phyloP scores from a whole-genome alignment of 495 filamentous ascomycete species.

The Hypoxylon perforatum region DNA sequence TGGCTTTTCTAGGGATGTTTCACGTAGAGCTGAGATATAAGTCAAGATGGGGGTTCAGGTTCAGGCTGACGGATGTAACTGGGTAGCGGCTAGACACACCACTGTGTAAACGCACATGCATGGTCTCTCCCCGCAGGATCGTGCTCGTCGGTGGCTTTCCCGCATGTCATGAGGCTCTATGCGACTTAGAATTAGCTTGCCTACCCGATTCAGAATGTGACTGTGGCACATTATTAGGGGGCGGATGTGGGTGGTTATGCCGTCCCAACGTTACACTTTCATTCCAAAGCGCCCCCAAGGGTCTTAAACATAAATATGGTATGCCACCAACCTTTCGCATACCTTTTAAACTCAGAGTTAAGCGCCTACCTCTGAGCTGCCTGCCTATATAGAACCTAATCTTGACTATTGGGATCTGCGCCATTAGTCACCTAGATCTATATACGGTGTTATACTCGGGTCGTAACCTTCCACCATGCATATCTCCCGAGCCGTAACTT shows the following conservation, averaged over 20 bases:
- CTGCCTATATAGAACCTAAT: not conserved
- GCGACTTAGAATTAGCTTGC: slow-evolving; percentile 11
- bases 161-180: slow-evolving; percentile 32
- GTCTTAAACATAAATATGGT: slow-evolving; percentile 29
- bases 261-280: slow-evolving; percentile 39
- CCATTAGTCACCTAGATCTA: not conserved
- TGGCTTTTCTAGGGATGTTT: not conserved
- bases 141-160: not conserved
- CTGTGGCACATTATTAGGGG: slow-evolving; percentile 23
- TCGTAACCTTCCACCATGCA: slow-evolving; percentile 34
- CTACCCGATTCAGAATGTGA: slow-evolving; percentile 31
- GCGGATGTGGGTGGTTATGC: slow-evolving; percentile 3
- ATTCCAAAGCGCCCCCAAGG: slow-evolving; percentile 24
- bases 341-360: not conserved
- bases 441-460: not conserved
- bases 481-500: slow-evolving; percentile 27
- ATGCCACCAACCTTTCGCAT: not conserved
- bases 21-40: slow-evolving; percentile 1
- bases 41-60: not conserved
- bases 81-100: too few relatives aligned
- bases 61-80: not conserved
- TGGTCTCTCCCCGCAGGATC: slow-evolving; percentile 17
- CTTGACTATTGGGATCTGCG: slow-evolving; percentile 4
- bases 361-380: not conserved
- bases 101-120: slow-evolving; percentile 17